A percentile compares a stretch with the other conserved stretches of the same genome.
Conservation (phyloP, 345 rosid species). For the Citrus unshiu region DNA sequence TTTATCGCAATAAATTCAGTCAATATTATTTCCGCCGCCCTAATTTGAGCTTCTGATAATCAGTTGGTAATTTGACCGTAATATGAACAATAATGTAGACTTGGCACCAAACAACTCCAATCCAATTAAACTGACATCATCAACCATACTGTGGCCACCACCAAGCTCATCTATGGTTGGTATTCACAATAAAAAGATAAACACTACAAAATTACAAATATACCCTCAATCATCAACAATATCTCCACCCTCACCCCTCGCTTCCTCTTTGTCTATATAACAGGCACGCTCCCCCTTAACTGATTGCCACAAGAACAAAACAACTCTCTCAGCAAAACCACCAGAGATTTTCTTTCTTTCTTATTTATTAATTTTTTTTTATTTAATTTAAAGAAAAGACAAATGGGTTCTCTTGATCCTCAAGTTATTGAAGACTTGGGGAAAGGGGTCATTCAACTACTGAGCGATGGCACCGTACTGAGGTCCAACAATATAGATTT, state of each 20-base stretch:
- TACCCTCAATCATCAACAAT: neutral
- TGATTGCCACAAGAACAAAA: neutral
- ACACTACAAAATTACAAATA: neutral
- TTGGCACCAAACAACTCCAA: no score
- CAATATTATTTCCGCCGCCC: no score
- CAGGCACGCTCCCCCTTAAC: neutral
- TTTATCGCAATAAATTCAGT: no score
- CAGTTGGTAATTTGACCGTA: no score
- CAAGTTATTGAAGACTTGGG: constrained; percentile 46
- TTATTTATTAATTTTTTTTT: no score
- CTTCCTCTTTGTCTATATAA: neutral
- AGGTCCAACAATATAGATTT: constrained; percentile 35
- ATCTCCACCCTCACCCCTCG: neutral
- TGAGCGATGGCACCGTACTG: constrained; percentile 57
- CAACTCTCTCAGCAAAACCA: neutral
- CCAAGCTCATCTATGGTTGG: neutral
- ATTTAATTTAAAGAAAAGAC: neutral
- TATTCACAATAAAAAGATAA: neutral
- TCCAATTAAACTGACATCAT: no score
- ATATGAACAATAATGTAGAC: no score
- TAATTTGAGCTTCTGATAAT: no score
- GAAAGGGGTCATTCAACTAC: constrained; percentile 58
- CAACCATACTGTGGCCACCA: neutral
- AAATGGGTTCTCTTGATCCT: constrained; percentile 49
- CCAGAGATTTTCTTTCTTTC: neutral